Base-by-base conservation (phyloP, 495 filamentous ascomycete genomes). In the Xylaria curta region DNA sequence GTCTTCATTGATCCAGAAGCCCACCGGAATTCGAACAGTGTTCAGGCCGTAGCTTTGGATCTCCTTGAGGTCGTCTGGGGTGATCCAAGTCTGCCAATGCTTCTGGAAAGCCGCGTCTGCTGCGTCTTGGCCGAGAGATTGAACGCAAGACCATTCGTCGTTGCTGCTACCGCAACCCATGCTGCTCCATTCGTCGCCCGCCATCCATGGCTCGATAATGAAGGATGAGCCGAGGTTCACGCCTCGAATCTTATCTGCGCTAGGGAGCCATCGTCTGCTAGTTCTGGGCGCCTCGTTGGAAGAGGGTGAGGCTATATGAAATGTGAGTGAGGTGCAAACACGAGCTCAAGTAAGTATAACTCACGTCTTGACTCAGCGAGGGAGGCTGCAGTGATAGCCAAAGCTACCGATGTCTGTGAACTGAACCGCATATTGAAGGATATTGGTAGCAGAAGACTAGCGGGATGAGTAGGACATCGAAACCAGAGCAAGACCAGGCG, bases 181-280 rank as follows among this genome's bases (percentile, higher is more conserved):
- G 49, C 64, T 77, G 19, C 15, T 73, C 87, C 88, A 91, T 61
- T 82, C 82, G 21, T 76, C 78, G 8, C 72, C 64, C 13, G 84
- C 83, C 76, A 91, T 86, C 89, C 88, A 90, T 1, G 87, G 87
- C 76, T 90, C 89, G 66, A 91, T 80, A 42, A 89, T 79, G 72
- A 91, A 90, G 9, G 86, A 81, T 9, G 86, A 86, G 42, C 89
- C 88, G 6, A 91, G 80, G 69, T 91, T 89, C 9, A 91, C 89
- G 21, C 89, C 89, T 0, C 88, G 85, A 60, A 92, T 84, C 76
- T 89, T 89, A 71, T 78, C 79, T 49, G 60, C 70, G 10, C 75
- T 24, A 0, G 80, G 80, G 5, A 81, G 74, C 81, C 79, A 85
- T 76, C 77, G 74, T 69, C 21, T 77, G 64, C 42, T 67, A 6